phyloP scores from a whole-genome alignment of 495 filamentous ascomycete genomes.

The Bombardia bombarda region DNA sequence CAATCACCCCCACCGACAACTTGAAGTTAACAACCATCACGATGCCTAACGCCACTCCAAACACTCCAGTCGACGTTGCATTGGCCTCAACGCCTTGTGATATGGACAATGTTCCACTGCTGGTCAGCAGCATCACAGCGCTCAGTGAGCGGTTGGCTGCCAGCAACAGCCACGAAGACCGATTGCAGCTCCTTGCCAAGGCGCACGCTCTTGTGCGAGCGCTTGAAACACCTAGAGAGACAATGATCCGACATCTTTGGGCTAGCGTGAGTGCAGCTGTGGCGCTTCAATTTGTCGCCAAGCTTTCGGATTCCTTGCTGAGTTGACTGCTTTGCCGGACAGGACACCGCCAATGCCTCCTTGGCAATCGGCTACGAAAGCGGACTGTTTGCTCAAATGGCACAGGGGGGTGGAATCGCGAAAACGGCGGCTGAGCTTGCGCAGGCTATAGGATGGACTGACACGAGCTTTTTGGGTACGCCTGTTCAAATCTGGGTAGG shows the following conservation, averaged over 20 bases:
- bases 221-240: not conserved
- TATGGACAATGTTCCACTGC: not conserved
- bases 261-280: not conserved
- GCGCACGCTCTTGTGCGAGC: not conserved
- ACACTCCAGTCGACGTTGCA: not conserved
- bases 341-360: conserved; percentile 1
- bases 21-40: no score
- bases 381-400: not conserved
- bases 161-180: not conserved
- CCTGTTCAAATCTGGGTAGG: no score
- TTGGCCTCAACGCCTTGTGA: not conserved
- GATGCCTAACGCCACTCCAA: no score
- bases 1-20: no score
- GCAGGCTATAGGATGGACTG: not conserved
- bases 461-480: no score
- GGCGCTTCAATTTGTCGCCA: not conserved
- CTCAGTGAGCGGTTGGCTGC: not conserved
- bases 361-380: conserved; percentile 2
- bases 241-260: not conserved
- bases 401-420: not conserved
- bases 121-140: not conserved
- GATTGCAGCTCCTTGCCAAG: not conserved
- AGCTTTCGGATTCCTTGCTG: not conserved
- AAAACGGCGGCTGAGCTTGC: conserved; percentile 1
- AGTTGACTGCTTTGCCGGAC: not conserved